A percentile compares a stretch with the other conserved stretches of the same genome.
phyloP scores from a whole-genome alignment of 352 stramenopile genomes.

The Thraustotheca clavata region DNA sequence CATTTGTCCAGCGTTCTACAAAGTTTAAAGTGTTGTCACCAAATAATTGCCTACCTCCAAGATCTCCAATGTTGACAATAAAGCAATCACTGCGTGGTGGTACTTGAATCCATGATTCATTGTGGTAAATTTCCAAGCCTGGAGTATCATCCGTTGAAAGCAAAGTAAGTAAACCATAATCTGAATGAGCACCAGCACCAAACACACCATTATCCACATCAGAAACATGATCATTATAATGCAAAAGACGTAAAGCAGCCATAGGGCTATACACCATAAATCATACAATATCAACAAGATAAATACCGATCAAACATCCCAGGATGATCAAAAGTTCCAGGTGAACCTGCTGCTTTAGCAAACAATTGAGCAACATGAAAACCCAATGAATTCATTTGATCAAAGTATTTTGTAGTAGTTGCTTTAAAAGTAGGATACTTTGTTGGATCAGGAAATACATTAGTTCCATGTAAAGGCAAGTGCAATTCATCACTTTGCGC shows the following conservation, averaged over 20 bases:
- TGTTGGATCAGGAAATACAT: constrained; percentile 42
- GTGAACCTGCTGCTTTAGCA: constrained; percentile 40
- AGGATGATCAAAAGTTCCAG: constrained; percentile 34
- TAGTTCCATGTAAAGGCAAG: constrained; percentile 50
- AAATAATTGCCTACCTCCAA: constrained; percentile 3
- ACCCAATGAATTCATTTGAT: constrained; percentile 39
- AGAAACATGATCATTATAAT: constrained; percentile 59
- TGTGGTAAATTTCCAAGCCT: constrained; percentile 49
- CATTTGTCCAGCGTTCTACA: constrained; percentile 23
- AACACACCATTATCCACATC: constrained; percentile 52
- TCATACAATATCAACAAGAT: not conserved
- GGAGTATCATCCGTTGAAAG: constrained; percentile 49
- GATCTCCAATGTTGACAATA: constrained; percentile 23
- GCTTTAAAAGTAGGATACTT: constrained; percentile 40
- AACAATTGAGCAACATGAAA: constrained; percentile 48
- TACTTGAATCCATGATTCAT: constrained; percentile 50
- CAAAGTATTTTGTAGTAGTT: constrained; percentile 45
- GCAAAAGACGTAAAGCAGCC: constrained; percentile 66
- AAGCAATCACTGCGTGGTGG: constrained; percentile 33
- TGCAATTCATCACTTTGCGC: constrained; percentile 48
- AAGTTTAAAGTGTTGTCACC: not conserved
- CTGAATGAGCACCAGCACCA: constrained; percentile 63
- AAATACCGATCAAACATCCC: constrained; percentile 54
- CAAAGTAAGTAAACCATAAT: constrained; percentile 64
- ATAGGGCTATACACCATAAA: constrained; percentile 33